Evolutionary conservation across 2,329 filamentous ascomycete species (phyloP), one percentile per base, ranked within the genome.

Genomic region (Colletotrichum agaves): DNA sequence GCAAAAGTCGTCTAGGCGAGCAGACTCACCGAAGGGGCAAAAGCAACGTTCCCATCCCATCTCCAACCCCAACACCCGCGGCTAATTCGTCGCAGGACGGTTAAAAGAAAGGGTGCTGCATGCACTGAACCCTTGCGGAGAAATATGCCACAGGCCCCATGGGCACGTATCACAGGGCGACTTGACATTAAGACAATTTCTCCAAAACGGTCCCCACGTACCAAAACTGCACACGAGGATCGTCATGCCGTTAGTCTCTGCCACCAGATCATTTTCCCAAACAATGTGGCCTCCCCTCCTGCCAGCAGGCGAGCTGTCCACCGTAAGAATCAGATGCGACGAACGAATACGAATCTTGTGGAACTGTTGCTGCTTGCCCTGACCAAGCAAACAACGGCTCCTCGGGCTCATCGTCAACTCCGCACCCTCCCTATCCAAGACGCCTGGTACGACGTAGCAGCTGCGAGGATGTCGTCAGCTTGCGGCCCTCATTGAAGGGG

Each of bases 311-410:
- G 43, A 63, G 19, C 39, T 41, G 4, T 47, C 23, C 11, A n/a
- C 27, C 11, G 50, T 27, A 27, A 27, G 13, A 56, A 49, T 11
- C 19, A 43, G 5, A 44, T 13, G 31, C 50, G 35, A 33, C 21
- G 27, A 46, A 50, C 63, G 63, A 63, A 67, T 58, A 63, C 59
- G 50, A 63, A 63, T 52, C 44, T 1, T n/a, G 8, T 11, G 27
- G 19, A 4, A 31, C 1, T 10, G 3, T 27, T 13, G 3, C 19
- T 58, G 13, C 49, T 3, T 10, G 31, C 31, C 15, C 5, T 15
- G 13, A 19, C 0, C 12, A 33, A 53, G 11, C 47, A 10, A 39
- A 33, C 21, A 46, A 37, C 27, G 39, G 27, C 13, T 8, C 31
- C 3, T 10, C 33, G 50, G 52, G 50, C 41, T 19, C 41, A 21